phyloP scores from a whole-genome alignment of 345 rosid genomes.

The Syzygium grande region DNA sequence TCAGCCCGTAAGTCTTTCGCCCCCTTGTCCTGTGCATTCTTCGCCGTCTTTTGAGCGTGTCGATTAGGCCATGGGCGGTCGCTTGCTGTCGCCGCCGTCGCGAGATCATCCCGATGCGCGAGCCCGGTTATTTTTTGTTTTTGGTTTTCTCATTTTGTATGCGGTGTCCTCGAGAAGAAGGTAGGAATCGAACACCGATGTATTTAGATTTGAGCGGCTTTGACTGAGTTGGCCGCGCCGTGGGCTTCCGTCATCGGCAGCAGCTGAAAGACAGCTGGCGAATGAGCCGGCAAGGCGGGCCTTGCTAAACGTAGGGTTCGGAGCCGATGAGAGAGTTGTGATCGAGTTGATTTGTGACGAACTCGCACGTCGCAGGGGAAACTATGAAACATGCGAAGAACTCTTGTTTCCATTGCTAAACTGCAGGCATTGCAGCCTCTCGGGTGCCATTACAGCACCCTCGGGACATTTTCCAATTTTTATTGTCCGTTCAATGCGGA shows the following conservation, averaged over 20 bases:
- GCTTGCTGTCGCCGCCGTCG: neutral
- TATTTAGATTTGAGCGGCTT: neutral
- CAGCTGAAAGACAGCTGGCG: neutral
- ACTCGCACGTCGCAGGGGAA: neutral
- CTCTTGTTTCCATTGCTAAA: neutral
- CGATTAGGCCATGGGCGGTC: neutral
- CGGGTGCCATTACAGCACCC: neutral
- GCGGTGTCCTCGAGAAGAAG: neutral
- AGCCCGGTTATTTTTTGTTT: neutral
- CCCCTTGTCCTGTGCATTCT: neutral
- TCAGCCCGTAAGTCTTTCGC: conserved; percentile 15
- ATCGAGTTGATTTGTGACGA: neutral
- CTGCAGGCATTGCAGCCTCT: neutral
- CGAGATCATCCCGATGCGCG: neutral
- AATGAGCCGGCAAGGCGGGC: neutral
- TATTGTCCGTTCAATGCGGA: neutral
- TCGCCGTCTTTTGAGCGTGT: neutral
- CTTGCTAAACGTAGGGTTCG: neutral
- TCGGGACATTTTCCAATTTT: no score
- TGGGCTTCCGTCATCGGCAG: neutral
- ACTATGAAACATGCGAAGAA: neutral
- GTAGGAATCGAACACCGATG: neutral
- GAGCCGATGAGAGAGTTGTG: neutral
- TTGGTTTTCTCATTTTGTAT: neutral
- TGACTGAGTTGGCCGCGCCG: neutral